phyloP scores from a whole-genome alignment of 208 protist species.

The Wallacemonas collosoma region DNA sequence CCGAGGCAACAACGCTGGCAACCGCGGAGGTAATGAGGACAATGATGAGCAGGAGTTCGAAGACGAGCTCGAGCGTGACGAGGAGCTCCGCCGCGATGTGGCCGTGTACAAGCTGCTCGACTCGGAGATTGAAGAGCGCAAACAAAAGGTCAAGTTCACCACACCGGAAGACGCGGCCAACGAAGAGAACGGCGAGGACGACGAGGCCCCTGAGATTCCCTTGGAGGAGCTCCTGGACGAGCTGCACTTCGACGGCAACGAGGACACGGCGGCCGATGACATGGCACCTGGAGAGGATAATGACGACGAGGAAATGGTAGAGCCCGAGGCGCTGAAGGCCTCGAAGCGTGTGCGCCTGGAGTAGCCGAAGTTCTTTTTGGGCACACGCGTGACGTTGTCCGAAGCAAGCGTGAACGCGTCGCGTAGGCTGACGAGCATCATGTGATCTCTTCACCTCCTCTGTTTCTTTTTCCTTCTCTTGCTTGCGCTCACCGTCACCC shows the following conservation, averaged over 20 bases:
- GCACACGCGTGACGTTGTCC: too few species aligned
- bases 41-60: slow-evolving; percentile 84
- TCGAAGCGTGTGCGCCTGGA: slow-evolving; percentile 12
- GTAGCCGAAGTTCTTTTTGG: background rate
- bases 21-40: background rate
- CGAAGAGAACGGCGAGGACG: slow-evolving; percentile 51
- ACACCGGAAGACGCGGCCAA: slow-evolving; percentile 16
- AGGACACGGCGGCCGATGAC: slow-evolving; percentile 16
- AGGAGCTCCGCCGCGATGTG: slow-evolving; percentile 81
- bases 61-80: slow-evolving; percentile 86
- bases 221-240: slow-evolving; percentile 89
- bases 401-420: too few species aligned
- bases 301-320: slow-evolving; percentile 11
- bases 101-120: slow-evolving; percentile 79
- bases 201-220: slow-evolving; percentile 63
- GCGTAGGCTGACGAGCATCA: too few species aligned
- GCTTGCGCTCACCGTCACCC: slow-evolving; percentile 1
- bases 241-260: slow-evolving; percentile 70
- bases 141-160: slow-evolving; percentile 2
- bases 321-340: slow-evolving; percentile 4
- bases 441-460: background rate
- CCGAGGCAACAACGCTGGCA: slow-evolving; percentile 17
- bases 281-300: slow-evolving; percentile 21
- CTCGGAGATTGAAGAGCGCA: slow-evolving; percentile 43
- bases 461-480: slow-evolving; percentile 20